Percentiles rank a stretch among this genome's conserved stretches.
Conservation (phyloP, 805 yeast genomes). For the Debaryomyces castellii region DNA sequence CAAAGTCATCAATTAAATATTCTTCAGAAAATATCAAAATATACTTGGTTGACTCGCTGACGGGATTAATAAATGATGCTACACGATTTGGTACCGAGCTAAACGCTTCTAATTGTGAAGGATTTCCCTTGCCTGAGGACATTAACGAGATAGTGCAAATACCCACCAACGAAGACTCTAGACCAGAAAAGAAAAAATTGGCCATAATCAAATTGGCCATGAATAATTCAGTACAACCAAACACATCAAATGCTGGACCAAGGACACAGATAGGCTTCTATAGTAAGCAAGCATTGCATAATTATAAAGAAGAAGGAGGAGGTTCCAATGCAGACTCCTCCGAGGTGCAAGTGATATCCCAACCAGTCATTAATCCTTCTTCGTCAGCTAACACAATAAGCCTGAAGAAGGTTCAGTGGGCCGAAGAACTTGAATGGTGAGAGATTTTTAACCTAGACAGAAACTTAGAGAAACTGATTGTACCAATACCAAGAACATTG, state of each 20-base stretch:
- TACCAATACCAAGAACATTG: too few species aligned
- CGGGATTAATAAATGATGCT: constrained; percentile 61
- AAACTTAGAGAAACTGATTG: too few species aligned
- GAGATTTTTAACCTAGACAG: too few species aligned
- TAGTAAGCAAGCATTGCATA: constrained; percentile 25
- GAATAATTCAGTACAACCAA: constrained; percentile 10
- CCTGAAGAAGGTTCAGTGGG: constrained; percentile 26
- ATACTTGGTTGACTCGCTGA: constrained; percentile 59
- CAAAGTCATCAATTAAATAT: constrained; percentile 32
- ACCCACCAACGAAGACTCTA: constrained; percentile 42
- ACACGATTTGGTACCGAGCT: constrained; percentile 69
- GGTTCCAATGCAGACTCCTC: constrained; percentile 7
- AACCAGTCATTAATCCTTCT: constrained; percentile 2
- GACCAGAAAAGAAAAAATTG: constrained; percentile 26
- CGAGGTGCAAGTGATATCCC: constrained; percentile 23
- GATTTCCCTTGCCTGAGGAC: constrained; percentile 60
- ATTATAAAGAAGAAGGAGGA: constrained; percentile 11
- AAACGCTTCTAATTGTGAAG: constrained; percentile 60
- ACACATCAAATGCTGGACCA: background rate
- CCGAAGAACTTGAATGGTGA: constrained; percentile 37
- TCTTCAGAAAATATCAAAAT: constrained; percentile 26
- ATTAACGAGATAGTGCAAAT: constrained; percentile 59
- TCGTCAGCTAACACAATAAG: background rate
- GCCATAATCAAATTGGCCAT: constrained; percentile 41
- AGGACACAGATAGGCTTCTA: constrained; percentile 27